A percentile compares a stretch with the other conserved stretches of the same genome.
Evolutionary conservation across 2,329 filamentous ascomycete genomes (phyloP).

Genomic region (Fusarium irregulare): DNA sequence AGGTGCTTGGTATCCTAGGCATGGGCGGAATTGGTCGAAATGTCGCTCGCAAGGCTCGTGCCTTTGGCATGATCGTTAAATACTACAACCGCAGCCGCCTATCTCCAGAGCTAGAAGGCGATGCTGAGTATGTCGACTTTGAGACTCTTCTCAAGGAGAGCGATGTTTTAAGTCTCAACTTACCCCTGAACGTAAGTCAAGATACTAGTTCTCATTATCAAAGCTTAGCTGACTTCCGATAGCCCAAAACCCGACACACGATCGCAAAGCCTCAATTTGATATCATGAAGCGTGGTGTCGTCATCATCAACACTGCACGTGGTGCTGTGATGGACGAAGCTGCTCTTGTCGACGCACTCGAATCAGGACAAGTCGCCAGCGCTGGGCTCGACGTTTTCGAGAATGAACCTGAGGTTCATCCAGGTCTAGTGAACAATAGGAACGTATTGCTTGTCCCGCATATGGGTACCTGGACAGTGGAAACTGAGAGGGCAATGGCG

Average conservation of each 20-base stretch:
- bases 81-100: slow-evolving; percentile 79
- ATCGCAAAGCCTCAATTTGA: slow-evolving; percentile 77
- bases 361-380: slow-evolving; percentile 75
- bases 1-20: slow-evolving; percentile 81
- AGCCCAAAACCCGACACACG: slow-evolving; percentile 76
- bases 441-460: slow-evolving; percentile 82
- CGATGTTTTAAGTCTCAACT: slow-evolving; percentile 83
- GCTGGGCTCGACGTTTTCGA: slow-evolving; percentile 86
- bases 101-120: slow-evolving; percentile 64
- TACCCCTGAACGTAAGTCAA: slow-evolving; percentile 79
- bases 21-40: slow-evolving; percentile 89
- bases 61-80: slow-evolving; percentile 79
- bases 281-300: slow-evolving; percentile 80
- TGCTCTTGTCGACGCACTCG: slow-evolving; percentile 79
- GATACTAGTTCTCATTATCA: not conserved
- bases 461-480: slow-evolving; percentile 85
- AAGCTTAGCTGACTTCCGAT: not conserved
- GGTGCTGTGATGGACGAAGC: slow-evolving; percentile 86
- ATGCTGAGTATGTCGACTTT: slow-evolving; percentile 76
- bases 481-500: slow-evolving; percentile 76
- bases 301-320: slow-evolving; percentile 85
- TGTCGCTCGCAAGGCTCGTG: slow-evolving; percentile 77
- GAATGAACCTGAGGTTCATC: slow-evolving; percentile 81
- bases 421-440: slow-evolving; percentile 75
- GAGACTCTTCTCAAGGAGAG: slow-evolving; percentile 76